A percentile compares a stretch with the other conserved stretches of the same genome.
phyloP scores from a whole-genome alignment of 441 rosid species.

The Erodium texanum region DNA sequence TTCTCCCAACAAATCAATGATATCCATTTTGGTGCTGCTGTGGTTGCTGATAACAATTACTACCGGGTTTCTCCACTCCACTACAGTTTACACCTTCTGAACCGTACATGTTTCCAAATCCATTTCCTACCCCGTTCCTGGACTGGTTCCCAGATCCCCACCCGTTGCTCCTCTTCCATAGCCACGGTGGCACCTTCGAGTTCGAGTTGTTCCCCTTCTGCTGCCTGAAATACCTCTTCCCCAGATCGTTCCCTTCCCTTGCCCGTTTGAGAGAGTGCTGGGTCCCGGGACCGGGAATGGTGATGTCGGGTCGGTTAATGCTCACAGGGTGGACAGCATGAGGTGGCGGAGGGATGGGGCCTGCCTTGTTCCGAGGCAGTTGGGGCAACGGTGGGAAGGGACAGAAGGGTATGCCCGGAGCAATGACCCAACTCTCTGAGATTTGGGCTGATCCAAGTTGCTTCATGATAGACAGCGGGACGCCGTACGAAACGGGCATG shows the following conservation, averaged over 20 bases:
- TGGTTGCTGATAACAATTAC: no score
- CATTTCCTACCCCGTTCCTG: conserved; percentile 8
- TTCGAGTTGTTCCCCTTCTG: conserved; percentile 48
- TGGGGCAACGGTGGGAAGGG: conserved; percentile 92
- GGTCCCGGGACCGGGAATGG: conserved; percentile 15
- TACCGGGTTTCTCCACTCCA: no score
- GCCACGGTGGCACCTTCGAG: conserved; percentile 40
- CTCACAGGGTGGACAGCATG: no score
- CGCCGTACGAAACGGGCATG: conserved; percentile 70
- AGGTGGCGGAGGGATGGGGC: no score
- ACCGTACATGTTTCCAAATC: no score
- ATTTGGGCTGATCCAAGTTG: conserved; percentile 39
- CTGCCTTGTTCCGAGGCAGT: no score
- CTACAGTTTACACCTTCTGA: no score
- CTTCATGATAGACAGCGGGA: conserved; percentile 58
- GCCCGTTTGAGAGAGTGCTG: conserved; percentile 37
- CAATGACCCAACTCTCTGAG: conserved; percentile 48
- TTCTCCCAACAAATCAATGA: no score
- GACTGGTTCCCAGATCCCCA: no score
- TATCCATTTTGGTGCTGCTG: no score
- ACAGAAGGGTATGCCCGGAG: conserved; percentile 81
- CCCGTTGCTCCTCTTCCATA: conserved; percentile 30
- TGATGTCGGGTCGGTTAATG: no score
- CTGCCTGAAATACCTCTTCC: conserved; percentile 41
- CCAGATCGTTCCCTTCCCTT: conserved; percentile 46